Evolutionary conservation across 345 rosid genomes (phyloP), one percentile per base, ranked within the genome.

Genomic region (Garcia nutans): DNA sequence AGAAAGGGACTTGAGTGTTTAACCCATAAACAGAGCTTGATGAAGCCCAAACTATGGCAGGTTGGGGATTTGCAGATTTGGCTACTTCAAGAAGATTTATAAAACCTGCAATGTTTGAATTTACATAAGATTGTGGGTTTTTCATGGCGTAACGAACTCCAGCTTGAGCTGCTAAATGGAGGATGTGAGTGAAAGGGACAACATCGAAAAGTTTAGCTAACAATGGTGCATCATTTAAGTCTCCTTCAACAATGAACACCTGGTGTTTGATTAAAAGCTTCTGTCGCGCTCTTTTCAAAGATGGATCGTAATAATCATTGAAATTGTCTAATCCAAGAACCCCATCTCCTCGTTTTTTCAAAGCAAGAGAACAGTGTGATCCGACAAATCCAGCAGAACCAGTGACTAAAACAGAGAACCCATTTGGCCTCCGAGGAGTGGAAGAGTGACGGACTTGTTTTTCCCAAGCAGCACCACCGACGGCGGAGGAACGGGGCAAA

Each of bases 131-230:
- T 26, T 78, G 81, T 0, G 81, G 81, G 45, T 78, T 78, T 24
- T 73, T 72, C 73, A 78, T 78, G 20, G 81, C 81, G 28, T 78
- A 78, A 9, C 81, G 81, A 52, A 78, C 81, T 16, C 81, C 81
- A 2, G 81, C 81, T 20, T 78, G 81, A 5, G 81, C 81, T 3
- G 81, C 81, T 0, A 78, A 68, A 52, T 78, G 81, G 54, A 78
- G 81, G 2, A 78, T 52, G 31, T 78, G 81, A 13, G 81, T 78
- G n/a, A 78, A 78, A 0, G 81, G 81, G 7, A 78, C 73, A 1
- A 78, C 77, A 13, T 78, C 81, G 9, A 78, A 78, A 7, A 78
- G 68, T 52, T 78, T 78, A 20, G 68, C 5, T 1, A 78, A 11
- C 55, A 78, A 67, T 60, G 56, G 62, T 5, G 63, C 78, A 17